Evolutionary conservation across 176 grass and related monocot species (phyloP).

Genomic region (Musa itinerans): DNA sequence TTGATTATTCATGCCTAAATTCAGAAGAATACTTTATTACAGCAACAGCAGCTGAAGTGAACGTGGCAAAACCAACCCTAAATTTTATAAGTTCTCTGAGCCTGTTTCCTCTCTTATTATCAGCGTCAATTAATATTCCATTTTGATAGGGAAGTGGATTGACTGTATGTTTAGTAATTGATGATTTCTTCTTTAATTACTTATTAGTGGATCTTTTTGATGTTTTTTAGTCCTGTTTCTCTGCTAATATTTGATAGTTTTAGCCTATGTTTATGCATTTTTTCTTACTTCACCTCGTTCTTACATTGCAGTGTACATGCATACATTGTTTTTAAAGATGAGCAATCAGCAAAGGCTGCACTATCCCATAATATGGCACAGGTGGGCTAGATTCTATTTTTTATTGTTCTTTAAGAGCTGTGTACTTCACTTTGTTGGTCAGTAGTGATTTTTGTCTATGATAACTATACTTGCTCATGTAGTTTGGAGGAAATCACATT

Average conservation of each 20-base stretch:
- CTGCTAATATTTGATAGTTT: neutral
- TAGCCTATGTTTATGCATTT: conserved; percentile 1
- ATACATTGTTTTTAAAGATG: conserved; percentile 91
- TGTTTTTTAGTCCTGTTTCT: neutral
- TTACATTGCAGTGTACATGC: conserved; percentile 72
- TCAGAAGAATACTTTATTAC: too few relatives aligned
- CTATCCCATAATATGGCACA: conserved; percentile 78
- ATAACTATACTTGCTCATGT: conserved; percentile 9
- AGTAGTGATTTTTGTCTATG: neutral
- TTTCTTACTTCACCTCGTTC: neutral
- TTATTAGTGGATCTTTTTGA: neutral
- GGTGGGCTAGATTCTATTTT: conserved; percentile 21
- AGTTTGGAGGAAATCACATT: conserved; percentile 91
- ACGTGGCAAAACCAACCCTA: too few relatives aligned
- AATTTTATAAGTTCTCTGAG: too few relatives aligned
- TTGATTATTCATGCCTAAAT: too few relatives aligned
- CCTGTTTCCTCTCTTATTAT: too few relatives aligned
- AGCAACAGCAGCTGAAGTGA: too few relatives aligned
- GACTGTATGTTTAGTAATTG: neutral
- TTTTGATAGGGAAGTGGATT: neutral
- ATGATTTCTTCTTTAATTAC: neutral
- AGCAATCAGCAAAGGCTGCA: conserved; percentile 46
- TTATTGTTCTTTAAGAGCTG: neutral
- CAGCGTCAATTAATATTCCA: too few relatives aligned
- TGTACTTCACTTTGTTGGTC: neutral